phyloP scores from a whole-genome alignment of 2,329 filamentous ascomycete species.

The Orbilia blumenaviensis region DNA sequence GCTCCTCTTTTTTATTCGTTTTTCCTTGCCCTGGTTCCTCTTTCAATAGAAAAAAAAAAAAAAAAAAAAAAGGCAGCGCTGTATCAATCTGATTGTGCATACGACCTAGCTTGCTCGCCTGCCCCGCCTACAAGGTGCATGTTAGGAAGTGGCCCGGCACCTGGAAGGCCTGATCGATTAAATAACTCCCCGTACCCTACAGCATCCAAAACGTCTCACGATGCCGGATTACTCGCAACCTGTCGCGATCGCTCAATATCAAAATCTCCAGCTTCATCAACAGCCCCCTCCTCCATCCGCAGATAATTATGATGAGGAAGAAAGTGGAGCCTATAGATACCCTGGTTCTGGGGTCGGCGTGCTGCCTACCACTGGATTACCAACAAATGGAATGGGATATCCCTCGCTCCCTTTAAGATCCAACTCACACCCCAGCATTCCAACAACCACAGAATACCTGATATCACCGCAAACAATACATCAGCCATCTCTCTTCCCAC shows the following conservation, averaged over 20 bases:
- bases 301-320: conserved; percentile 50
- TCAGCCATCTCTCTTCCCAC: conserved; percentile 42
- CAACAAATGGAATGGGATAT: conserved; percentile 51
- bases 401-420: conserved; percentile 52
- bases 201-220: conserved; percentile 30
- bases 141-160: conserved; percentile 34
- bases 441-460: conserved; percentile 50
- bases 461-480: conserved; percentile 50
- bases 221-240: conserved; percentile 51
- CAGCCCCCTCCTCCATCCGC: conserved; percentile 50
- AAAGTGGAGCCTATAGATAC: conserved; percentile 53
- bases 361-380: conserved; percentile 48
- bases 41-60: conserved; percentile 4
- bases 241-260: conserved; percentile 52
- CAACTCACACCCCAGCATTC: conserved; percentile 49
- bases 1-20: conserved; percentile 28
- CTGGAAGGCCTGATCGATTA: conserved; percentile 27
- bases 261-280: conserved; percentile 52
- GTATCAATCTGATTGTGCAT: conserved; percentile 38
- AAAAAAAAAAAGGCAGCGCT: conserved; percentile 8
- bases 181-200: conserved; percentile 11
- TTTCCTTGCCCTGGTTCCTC: conserved; percentile 20
- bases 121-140: conserved; percentile 45
- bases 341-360: conserved; percentile 50
- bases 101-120: conserved; percentile 22